Evolutionary conservation across 1,139 yeast genomes (phyloP).

Genomic region (Suhomyces maxii): DNA sequence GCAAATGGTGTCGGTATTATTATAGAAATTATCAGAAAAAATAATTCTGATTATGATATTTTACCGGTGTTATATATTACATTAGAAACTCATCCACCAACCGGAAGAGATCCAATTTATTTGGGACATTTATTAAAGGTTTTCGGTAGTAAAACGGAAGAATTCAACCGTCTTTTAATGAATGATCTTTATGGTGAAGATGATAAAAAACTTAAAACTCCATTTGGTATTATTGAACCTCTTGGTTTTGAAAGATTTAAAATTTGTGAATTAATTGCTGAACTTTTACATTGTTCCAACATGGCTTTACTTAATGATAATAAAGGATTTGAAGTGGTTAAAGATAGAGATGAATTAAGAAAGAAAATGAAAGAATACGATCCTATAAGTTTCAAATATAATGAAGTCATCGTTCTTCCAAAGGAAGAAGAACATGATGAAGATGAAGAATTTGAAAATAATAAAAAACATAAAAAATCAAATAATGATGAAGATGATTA

Average conservation of each 20-base stretch:
- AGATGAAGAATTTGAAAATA: slow-evolving; percentile 14
- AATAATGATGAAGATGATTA: slow-evolving; percentile 23
- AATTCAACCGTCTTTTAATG: slow-evolving; percentile 50
- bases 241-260: slow-evolving; percentile 94
- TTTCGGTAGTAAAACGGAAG: slow-evolving; percentile 73
- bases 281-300: slow-evolving; percentile 90
- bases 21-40: slow-evolving; percentile 91
- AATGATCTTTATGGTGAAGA: slow-evolving; percentile 21
- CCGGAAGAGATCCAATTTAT: slow-evolving; percentile 92
- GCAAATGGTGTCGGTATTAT: slow-evolving; percentile 96
- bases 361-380: slow-evolving; percentile 45
- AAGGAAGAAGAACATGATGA: slow-evolving; percentile 18
- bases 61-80: slow-evolving; percentile 87
- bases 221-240: slow-evolving; percentile 66
- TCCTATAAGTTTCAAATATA: slow-evolving; percentile 49
- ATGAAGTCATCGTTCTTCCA: slow-evolving; percentile 45
- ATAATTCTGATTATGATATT: slow-evolving; percentile 92
- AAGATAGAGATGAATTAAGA: slow-evolving; percentile 72
- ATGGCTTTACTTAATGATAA: slow-evolving; percentile 91
- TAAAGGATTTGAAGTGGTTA: slow-evolving; percentile 76
- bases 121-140: slow-evolving; percentile 82
- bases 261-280: slow-evolving; percentile 93
- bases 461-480: slow-evolving; percentile 6
- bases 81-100: slow-evolving; percentile 89
- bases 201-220: slow-evolving; percentile 50